Evolutionary conservation across 495 filamentous ascomycete species (phyloP), one percentile per base, ranked within the genome.

Genomic region (Saxispiralis lemnorum): DNA sequence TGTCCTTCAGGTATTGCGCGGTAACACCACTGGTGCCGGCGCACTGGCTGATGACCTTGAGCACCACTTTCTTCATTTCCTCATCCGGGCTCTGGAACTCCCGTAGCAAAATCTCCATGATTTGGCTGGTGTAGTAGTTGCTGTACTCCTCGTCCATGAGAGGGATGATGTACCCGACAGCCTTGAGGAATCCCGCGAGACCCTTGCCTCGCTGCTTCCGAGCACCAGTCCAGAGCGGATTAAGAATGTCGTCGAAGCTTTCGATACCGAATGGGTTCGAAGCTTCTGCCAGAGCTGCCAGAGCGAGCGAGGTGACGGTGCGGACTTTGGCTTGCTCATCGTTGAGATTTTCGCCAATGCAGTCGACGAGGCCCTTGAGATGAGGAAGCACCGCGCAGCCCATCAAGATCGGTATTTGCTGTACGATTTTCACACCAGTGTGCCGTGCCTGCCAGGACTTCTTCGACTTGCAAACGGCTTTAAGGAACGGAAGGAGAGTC

Each of bases 81-180:
- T 99, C 92, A 51, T 99, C 92, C 0, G 88, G 89, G 1, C 85
- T 93, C 10, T 84, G 78, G 53, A 96, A 95, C 58, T 99, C 92
- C 49, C 92, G 78, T 20, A 96, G 71, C 18, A 99, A 69, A 57
- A 96, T 95, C 58, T 95, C 88, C 92, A 96, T 96, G 56, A 99
- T 94, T 59, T 96, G 87, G 47, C 76, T 82, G 31, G 88, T 96
- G 51, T 96, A 99, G 68, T 99, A 99, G 55, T 95, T 95, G 60
- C 88, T 84, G 61, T 94, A 96, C 57, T 99, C 92, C 59, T 95
- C 89, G 64, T 99, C 92, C 92, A 99, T 96, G 31, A 99, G 70
- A 1, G 92, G 92, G 52, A 99, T 96, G 54, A 99, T 93, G 57
- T 89, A 95, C 17, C 92, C 92, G 39, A 96, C 88, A 32, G 92